A percentile compares a stretch with the other conserved stretches of the same genome.
Conservation (phyloP, 768 basidiomycete genomes). For the Termitomyces sp. region DNA sequence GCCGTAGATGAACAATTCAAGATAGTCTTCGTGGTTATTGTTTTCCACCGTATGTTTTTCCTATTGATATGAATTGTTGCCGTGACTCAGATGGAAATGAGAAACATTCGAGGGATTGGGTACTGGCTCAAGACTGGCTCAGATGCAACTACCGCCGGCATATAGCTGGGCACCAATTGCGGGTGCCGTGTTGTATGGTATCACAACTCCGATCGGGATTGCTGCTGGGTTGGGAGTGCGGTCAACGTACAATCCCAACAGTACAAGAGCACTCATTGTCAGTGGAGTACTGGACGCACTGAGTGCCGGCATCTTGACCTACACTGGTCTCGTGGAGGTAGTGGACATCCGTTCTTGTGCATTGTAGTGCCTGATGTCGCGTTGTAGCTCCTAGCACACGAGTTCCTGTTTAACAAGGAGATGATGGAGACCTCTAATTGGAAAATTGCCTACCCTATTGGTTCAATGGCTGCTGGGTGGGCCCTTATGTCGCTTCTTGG, state of each 20-base stretch:
- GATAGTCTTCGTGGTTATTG: not conserved
- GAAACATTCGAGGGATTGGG: not conserved
- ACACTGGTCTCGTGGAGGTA: not conserved
- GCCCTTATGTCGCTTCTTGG: not conserved
- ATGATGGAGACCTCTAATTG: not conserved
- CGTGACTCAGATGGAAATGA: not conserved
- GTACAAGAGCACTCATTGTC: not conserved
- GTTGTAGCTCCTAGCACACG: not conserved
- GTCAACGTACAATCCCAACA: not conserved
- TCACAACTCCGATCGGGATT: not conserved
- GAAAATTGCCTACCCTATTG: not conserved
- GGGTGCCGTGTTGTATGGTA: not conserved
- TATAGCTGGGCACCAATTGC: not conserved
- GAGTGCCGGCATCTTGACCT: not conserved
- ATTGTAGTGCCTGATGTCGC: not conserved
- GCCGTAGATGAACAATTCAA: not conserved
- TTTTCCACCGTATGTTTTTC: not conserved
- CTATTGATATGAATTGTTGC: not conserved
- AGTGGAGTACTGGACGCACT: not conserved
- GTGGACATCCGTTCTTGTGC: not conserved
- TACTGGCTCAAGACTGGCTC: not conserved
- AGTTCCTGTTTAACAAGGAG: not conserved
- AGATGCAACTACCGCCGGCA: not conserved
- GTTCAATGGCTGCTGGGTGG: not conserved
- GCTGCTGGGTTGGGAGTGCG: not conserved